A percentile compares a stretch with the other conserved stretches of the same genome.
Conservation (phyloP, 305 asterid species). For the Striga hermonthica region DNA sequence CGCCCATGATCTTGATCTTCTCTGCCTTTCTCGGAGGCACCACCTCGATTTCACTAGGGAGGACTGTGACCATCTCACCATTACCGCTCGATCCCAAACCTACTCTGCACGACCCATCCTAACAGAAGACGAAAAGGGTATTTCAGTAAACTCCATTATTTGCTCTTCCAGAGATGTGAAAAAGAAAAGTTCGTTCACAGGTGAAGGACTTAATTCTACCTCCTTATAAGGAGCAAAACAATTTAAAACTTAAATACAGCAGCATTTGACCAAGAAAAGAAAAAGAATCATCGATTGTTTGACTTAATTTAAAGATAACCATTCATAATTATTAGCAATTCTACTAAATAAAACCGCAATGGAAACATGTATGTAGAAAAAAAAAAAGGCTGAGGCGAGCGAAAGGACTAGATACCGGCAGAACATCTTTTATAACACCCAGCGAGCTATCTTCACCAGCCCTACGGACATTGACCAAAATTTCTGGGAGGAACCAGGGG, state of each 20-base stretch:
- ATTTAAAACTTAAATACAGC: not conserved
- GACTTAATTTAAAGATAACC: too few species aligned
- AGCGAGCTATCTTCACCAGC: conserved; percentile 58
- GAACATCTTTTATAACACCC: conserved; percentile 80
- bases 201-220: too few species aligned
- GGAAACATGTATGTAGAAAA: not conserved
- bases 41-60: conserved; percentile 64
- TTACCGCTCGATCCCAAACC: conserved; percentile 74
- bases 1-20: conserved; percentile 85
- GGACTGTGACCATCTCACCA: conserved; percentile 61
- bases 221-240: too few species aligned
- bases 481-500: conserved; percentile 81
- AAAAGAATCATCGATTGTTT: not conserved
- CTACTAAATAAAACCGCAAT: too few species aligned
- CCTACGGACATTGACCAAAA: conserved; percentile 75
- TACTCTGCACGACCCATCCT: conserved; percentile 88
- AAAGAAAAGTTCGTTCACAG: too few species aligned
- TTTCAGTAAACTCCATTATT: not conserved
- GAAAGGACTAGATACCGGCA: conserved; percentile 52
- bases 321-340: too few species aligned
- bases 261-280: not conserved
- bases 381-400: conserved; percentile 3
- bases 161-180: too few species aligned
- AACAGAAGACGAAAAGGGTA: conserved; percentile 15
- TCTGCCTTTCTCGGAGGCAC: conserved; percentile 77